A percentile compares a stretch with the other conserved stretches of the same genome.
Evolutionary conservation across 768 basidiomycete species (phyloP).

Genomic region (Phylloporus rhodoxanthus): DNA sequence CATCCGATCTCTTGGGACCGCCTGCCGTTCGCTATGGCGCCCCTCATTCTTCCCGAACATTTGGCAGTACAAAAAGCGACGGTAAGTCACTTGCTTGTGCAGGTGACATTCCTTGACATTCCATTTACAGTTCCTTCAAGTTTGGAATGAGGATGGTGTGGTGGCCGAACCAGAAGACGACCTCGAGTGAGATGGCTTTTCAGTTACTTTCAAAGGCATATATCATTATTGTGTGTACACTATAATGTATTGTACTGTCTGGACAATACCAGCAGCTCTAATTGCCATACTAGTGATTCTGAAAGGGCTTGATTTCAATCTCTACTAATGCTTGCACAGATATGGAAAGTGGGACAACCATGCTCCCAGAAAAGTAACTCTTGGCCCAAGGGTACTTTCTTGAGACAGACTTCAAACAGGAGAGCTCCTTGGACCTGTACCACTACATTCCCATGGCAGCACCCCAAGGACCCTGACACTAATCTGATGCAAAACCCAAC

Average conservation of each 20-base stretch:
- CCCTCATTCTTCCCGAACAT: conserved; percentile 60
- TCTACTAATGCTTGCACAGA: too few species aligned
- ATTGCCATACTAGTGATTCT: too few species aligned
- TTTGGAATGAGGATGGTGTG: conserved; percentile 80
- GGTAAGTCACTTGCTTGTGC: conserved; percentile 41
- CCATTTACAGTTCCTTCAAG: conserved; percentile 54
- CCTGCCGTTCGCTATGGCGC: conserved; percentile 57
- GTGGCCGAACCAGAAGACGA: conserved; percentile 57
- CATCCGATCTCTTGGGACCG: conserved; percentile 66
- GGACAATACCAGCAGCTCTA: too few species aligned
- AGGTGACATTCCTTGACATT: conserved; percentile 1
- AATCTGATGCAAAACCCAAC: too few species aligned
- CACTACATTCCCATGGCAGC: too few species aligned
- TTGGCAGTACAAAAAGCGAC: conserved; percentile 52
- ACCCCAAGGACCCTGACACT: too few species aligned
- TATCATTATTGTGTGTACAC: conserved; percentile 25
- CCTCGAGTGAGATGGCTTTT: conserved; percentile 22
- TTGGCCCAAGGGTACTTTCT: too few species aligned
- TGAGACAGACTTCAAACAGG: too few species aligned
- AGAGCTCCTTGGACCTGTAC: too few species aligned
- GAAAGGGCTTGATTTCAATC: too few species aligned
- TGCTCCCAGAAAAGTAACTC: too few species aligned
- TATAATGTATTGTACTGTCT: conserved; percentile 27
- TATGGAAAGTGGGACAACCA: too few species aligned
- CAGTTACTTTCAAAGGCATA: conserved; percentile 4